Evolutionary conservation across 2,329 filamentous ascomycete species (phyloP).

Genomic region (Hysterium pulicare): DNA sequence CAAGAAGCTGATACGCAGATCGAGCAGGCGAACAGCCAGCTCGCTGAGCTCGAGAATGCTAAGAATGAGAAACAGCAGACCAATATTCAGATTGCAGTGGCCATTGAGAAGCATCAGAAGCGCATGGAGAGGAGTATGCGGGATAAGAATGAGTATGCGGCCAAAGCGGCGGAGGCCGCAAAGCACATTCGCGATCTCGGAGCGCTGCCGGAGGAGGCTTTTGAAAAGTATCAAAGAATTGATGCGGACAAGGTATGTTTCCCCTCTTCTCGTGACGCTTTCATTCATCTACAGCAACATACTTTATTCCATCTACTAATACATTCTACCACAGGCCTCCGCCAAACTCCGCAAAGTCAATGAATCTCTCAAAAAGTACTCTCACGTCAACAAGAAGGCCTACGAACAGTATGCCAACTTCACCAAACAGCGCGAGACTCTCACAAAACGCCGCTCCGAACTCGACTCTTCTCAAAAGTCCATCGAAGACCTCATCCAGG

Average conservation of each 20-base stretch:
- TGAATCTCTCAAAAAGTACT: constrained; percentile 91
- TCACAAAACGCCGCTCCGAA: constrained; percentile 80
- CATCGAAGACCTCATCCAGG: constrained; percentile 87
- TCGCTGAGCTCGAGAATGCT: constrained; percentile 58
- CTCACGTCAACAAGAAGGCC: constrained; percentile 98
- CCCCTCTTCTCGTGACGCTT: background rate
- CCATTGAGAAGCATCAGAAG: constrained; percentile 83
- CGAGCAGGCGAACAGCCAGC: constrained; percentile 54
- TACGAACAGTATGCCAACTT: constrained; percentile 99
- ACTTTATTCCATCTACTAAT: too few species aligned
- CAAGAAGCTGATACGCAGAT: constrained; percentile 71
- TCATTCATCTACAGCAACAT: background rate
- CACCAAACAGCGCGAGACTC: constrained; percentile 82
- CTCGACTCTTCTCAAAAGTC: constrained; percentile 81
- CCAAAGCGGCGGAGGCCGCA: constrained; percentile 74
- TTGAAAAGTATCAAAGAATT: constrained; percentile 83
- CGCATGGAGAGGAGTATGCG: constrained; percentile 88
- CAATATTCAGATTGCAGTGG: constrained; percentile 70
- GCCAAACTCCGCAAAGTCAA: constrained; percentile 84
- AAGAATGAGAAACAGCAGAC: constrained; percentile 64
- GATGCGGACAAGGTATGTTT: constrained; percentile 68
- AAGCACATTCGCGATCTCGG: constrained; percentile 91
- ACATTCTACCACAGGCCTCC: constrained; percentile 34
- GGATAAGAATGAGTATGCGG: constrained; percentile 75
- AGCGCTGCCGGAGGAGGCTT: constrained; percentile 88